phyloP scores from a whole-genome alignment of 1,139 yeast genomes.

The Yamadazyma friedrichii region DNA sequence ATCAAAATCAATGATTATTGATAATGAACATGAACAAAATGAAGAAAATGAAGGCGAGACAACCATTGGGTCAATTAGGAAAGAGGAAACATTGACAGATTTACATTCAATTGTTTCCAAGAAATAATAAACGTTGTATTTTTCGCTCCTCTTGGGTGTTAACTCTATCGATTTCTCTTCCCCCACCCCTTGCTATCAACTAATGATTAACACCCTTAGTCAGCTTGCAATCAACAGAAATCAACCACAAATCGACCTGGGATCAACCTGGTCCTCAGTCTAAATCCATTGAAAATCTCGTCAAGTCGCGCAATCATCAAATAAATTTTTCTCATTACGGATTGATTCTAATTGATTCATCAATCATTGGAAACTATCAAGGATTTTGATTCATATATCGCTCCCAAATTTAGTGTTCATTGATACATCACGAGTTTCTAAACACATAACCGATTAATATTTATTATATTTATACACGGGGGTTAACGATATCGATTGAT shows the following conservation, averaged over 20 bases:
- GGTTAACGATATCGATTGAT: too few species aligned
- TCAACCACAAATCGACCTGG: too few species aligned
- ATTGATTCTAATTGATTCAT: background rate
- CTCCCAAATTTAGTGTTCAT: too few species aligned
- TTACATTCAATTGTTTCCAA: constrained; percentile 42
- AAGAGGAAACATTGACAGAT: constrained; percentile 56
- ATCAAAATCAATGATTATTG: background rate
- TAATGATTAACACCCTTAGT: too few species aligned
- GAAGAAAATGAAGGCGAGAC: constrained; percentile 4
- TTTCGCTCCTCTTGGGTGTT: background rate
- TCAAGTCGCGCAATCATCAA: constrained; percentile 2
- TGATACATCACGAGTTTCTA: too few species aligned
- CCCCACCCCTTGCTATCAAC: too few species aligned
- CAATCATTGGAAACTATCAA: background rate
- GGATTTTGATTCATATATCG: background rate
- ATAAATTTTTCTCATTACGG: constrained; percentile 1
- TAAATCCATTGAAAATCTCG: background rate
- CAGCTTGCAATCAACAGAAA: too few species aligned
- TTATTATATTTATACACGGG: background rate
- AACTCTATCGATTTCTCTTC: too few species aligned
- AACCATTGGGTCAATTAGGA: constrained; percentile 16
- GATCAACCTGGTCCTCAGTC: too few species aligned
- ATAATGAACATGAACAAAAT: background rate
- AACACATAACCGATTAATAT: background rate
- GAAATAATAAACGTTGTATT: constrained; percentile 2